A percentile compares a stretch with the other conserved stretches of the same genome.
Conservation (phyloP, 2,329 filamentous ascomycete genomes). For the Aspergillus luchuensis region DNA sequence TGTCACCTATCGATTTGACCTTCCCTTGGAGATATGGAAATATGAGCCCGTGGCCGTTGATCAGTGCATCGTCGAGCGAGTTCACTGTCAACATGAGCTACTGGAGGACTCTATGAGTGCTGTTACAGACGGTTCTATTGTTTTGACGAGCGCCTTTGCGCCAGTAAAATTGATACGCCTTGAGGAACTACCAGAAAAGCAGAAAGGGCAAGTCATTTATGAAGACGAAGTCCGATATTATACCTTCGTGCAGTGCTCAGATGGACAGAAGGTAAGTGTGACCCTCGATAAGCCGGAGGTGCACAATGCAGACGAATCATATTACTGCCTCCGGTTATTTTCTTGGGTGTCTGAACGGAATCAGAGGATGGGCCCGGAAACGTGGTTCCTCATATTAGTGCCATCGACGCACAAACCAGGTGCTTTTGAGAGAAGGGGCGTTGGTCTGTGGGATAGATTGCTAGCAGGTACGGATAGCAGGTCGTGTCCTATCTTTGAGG, state of each 20-base stretch:
- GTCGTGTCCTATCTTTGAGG: not conserved
- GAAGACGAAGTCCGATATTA: too few species aligned
- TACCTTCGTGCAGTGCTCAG: not conserved
- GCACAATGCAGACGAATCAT: not conserved
- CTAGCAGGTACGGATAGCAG: too few species aligned
- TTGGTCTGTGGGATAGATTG: not conserved
- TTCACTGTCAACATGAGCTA: not conserved
- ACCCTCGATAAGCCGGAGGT: not conserved
- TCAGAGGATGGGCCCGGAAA: not conserved
- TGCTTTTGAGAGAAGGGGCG: not conserved
- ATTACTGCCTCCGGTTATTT: not conserved
- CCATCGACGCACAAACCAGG: not conserved
- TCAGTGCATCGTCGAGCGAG: not conserved
- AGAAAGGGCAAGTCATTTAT: too few species aligned
- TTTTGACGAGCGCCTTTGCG: not conserved
- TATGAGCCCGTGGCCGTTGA: not conserved
- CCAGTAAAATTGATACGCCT: not conserved
- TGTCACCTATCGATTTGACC: not conserved
- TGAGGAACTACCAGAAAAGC: too few species aligned
- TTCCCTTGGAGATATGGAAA: not conserved
- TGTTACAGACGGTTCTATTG: not conserved
- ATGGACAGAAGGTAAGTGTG: not conserved
- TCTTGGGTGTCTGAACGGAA: not conserved
- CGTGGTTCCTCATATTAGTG: not conserved
- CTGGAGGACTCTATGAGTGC: not conserved